A percentile compares a stretch with the other conserved stretches of the same genome.
These are phyloP conservation scores for Exophiala viscosa DNA, from an alignment of 2,329 filamentous ascomycete genomes.

Conservation along the genomic window DNA sequence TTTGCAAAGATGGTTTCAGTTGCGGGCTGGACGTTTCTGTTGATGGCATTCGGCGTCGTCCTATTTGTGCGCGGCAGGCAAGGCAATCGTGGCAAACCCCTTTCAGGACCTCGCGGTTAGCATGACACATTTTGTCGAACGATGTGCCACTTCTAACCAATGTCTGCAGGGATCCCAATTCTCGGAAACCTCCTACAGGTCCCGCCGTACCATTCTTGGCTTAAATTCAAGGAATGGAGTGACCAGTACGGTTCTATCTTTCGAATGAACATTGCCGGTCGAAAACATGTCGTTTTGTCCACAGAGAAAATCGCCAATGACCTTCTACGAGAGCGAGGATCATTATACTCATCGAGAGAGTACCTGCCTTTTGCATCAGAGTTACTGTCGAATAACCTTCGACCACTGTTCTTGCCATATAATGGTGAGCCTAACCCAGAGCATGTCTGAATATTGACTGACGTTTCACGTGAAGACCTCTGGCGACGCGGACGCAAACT, in stretches of 20 bases:
- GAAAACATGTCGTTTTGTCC: constrained; percentile 36
- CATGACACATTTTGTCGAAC: too few species aligned
- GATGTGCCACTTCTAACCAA: not conserved
- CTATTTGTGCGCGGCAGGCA: too few species aligned
- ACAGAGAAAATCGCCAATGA: constrained; percentile 42
- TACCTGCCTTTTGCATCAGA: constrained; percentile 35
- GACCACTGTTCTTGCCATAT: constrained; percentile 33
- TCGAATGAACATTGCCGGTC: constrained; percentile 42
- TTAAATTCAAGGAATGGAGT: constrained; percentile 39
- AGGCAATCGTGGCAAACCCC: too few species aligned
- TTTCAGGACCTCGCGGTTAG: too few species aligned
- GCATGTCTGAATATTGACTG: constrained; percentile 33
- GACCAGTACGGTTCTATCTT: constrained; percentile 41
- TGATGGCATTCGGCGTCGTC: too few species aligned
- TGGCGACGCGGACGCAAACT: constrained; percentile 45
- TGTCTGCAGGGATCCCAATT: constrained; percentile 20
- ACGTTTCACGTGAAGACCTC: constrained; percentile 2
- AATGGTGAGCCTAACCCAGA: constrained; percentile 22
- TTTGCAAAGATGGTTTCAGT: too few species aligned
- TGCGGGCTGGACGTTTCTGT: too few species aligned
- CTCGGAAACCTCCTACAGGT: constrained; percentile 37
- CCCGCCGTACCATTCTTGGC: constrained; percentile 38
- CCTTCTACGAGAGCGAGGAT: constrained; percentile 39
- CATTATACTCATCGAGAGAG: constrained; percentile 37
- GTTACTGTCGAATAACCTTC: constrained; percentile 31